phyloP scores from a whole-genome alignment of 2,329 filamentous ascomycete genomes.

The Pseudogymnoascus sp. region DNA sequence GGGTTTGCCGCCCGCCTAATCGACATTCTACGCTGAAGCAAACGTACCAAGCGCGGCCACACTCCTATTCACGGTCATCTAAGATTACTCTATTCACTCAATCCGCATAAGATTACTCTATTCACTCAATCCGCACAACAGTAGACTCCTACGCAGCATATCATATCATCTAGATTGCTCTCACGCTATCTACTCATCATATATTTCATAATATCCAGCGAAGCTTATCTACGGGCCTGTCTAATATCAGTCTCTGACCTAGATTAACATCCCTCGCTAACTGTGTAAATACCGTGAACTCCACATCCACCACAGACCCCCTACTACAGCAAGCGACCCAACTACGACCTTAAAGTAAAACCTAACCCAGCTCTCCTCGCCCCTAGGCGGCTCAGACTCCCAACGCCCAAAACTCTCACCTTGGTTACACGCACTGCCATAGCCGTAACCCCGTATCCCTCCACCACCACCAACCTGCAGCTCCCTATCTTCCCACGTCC shows the following conservation, averaged over 20 bases:
- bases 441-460: not conserved
- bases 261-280: not conserved
- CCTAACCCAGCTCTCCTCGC: not conserved
- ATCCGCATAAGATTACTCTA: not conserved
- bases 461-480: not conserved
- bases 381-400: not conserved
- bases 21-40: too few species aligned
- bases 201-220: not conserved
- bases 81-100: not conserved
- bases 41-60: too few species aligned
- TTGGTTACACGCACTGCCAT: not conserved
- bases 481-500: not conserved
- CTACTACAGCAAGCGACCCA: not conserved
- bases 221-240: not conserved
- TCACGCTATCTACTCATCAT: not conserved
- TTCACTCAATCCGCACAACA: not conserved
- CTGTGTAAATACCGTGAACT: not conserved
- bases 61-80: too few species aligned
- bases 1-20: too few species aligned
- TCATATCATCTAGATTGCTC: not conserved
- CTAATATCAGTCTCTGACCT: not conserved
- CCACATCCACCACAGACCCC: not conserved
- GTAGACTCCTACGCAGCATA: not conserved
- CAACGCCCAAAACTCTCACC: not conserved
- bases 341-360: not conserved